Evolutionary conservation across 2,329 filamentous ascomycete species (phyloP), one percentile per base, ranked within the genome.

Genomic region (Penicillium janthinellum): DNA sequence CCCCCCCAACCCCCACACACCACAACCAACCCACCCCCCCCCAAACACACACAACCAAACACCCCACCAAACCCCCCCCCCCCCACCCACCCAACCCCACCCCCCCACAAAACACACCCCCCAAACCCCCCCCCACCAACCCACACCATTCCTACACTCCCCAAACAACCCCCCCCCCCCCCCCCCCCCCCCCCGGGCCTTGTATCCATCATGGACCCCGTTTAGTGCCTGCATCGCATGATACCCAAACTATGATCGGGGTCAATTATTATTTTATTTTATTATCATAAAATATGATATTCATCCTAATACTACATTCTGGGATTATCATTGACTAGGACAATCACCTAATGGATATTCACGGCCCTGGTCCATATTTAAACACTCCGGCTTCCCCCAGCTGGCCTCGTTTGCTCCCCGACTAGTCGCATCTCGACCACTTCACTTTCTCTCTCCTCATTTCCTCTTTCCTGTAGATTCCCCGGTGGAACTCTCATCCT

Each of bases 301-400:
- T 39, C 20, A 12, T n/a, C 2, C 14, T 28, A 15, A 51, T n/a
- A 22, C 28, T 11, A 28, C 38, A 41, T 10, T 5, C 15, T 5
- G 10, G 17, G 35, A 52, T 52, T 52, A 45, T 42, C 25, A 45
- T 31, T 55, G 42, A 55, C 38, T 37, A 15, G 7, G 20, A 55
- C 39, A 38, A 45, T 45, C 42, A 45, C 52, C 20, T 47, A 45
- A 55, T 55, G 39, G 52, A 38, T 47, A 55, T 25, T 25, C 17
- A 35, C 31, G 25, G 42, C 20, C 41, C 17, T 35, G 34, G 52
- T 55, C 34, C 52, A 55, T 55, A 55, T 55, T 55, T 55, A 55
- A 55, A 55, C 41, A 38, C 15, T 45, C 31, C 31, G 10, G 31
- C 42, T 22, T 15, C 17, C 41, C 52, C 52, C 52, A 35, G 28